Base-by-base conservation (phyloP, 176 grass and related monocot genomes). In the Leersia perrieri region DNA sequence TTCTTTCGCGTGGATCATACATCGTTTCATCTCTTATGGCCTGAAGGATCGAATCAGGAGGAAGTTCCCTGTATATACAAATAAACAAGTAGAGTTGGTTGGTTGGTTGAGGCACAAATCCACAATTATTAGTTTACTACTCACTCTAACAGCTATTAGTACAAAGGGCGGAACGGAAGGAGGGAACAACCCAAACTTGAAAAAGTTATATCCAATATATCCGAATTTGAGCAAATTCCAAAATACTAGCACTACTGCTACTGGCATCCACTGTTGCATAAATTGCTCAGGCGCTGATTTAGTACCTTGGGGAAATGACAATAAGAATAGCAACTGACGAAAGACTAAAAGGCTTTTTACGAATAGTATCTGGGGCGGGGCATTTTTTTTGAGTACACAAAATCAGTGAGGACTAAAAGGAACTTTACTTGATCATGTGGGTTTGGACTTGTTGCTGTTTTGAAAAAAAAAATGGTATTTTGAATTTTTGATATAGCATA, bases 11-110 rank as follows among this genome's bases (percentile, higher is more conserved):
- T 1, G 97, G 97, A 88, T 99, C 97, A 73, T 76, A 95, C 93
- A 99, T 99, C 11, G 97, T 90, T 78, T 99, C 97, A 32, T 99
- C 97, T 85, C 93, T 88, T 83, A 95, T 87, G 32, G 93, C 97
- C 83, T 93, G 90, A 88, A 99, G 97, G 86, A 99, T 99, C 4
- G 97, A 86, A 45, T 84, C 77, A 4, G 80, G 82, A 28, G 93
- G 78, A 88, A 91, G 77, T 63, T 99, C 97, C 87, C 97, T 96
- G 83, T 7, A 23, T 11, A 82, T 38, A 88, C 40, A 79, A 38
- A 72, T 78, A 64, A 62, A 73, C 15, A 87, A 26, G 83, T 30
- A 25, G 61, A 77, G 14, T 78, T 23, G 80, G 40, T 40, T 76
- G n/a, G 80, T 28, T 66, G n/a, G 80, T 9, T 63, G 33, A 30